Conservation (phyloP, 805 yeast species). For the Hanseniaspora mollemarum region DNA sequence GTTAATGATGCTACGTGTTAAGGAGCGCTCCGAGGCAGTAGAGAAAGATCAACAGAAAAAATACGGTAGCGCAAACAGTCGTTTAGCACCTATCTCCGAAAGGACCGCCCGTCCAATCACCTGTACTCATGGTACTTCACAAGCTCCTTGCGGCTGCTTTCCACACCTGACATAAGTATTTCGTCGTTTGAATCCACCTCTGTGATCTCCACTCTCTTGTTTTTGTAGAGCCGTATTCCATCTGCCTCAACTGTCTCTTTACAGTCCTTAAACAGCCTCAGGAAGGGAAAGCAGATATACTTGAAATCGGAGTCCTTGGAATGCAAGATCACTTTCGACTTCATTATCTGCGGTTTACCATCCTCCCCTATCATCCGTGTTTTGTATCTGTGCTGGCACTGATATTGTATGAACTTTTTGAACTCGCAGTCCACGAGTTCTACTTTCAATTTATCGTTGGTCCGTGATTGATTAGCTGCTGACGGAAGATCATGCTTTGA, state of each 20-base stretch:
- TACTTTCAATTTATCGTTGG: not conserved
- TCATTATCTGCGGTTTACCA: not conserved
- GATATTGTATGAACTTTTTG: slow-evolving; percentile 11
- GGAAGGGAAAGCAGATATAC: slow-evolving; percentile 14
- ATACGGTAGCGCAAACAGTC: too few relatives aligned
- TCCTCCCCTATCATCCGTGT: not conserved
- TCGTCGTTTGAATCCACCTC: slow-evolving; percentile 11
- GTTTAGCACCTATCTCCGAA: too few relatives aligned
- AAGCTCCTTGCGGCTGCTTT: not conserved
- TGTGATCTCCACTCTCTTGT: slow-evolving; percentile 6
- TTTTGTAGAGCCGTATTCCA: not conserved
- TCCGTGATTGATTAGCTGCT: not conserved
- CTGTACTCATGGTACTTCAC: slow-evolving; percentile 6
- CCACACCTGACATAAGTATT: not conserved
- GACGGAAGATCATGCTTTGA: slow-evolving; percentile 7
- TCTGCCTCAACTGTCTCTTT: not conserved
- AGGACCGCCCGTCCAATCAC: too few relatives aligned
- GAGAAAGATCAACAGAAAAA: too few relatives aligned
- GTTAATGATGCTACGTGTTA: too few relatives aligned
- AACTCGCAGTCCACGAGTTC: slow-evolving; percentile 4
- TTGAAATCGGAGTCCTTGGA: slow-evolving; percentile 3
- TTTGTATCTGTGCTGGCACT: slow-evolving; percentile 6
- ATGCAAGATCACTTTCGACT: not conserved
- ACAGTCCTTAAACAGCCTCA: slow-evolving; percentile 9
- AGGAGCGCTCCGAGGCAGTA: too few relatives aligned